phyloP scores from a whole-genome alignment of 1,139 yeast genomes.

The Nematodospora anomalae region DNA sequence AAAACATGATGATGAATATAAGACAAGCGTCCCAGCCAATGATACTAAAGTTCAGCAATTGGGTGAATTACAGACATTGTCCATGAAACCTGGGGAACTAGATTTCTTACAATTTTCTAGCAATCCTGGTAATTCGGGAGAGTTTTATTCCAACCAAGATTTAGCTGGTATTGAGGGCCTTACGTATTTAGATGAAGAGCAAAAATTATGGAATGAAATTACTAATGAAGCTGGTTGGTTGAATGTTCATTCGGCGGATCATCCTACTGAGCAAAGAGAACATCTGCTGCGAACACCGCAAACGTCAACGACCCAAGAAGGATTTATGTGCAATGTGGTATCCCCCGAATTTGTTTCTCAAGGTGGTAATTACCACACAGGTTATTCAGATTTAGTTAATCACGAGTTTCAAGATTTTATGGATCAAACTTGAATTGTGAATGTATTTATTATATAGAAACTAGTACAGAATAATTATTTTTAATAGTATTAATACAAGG shows the following conservation, averaged over 20 bases:
- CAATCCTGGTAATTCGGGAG: conserved; percentile 18
- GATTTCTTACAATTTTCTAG: conserved; percentile 23
- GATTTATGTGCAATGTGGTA: conserved; percentile 6
- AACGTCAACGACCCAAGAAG: not conserved
- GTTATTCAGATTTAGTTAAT: conserved; percentile 41
- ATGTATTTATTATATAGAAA: not conserved
- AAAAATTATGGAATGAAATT: conserved; percentile 72
- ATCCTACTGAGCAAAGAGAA: not conserved
- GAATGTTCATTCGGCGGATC: conserved; percentile 14
- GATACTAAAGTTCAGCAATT: conserved; percentile 2
- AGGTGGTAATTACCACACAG: conserved; percentile 14
- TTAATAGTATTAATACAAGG: conserved; percentile 1
- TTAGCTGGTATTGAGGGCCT: conserved; percentile 48
- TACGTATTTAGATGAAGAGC: conserved; percentile 50
- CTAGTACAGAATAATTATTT: not conserved
- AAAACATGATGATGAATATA: conserved; percentile 55
- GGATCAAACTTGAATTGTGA: conserved; percentile 18
- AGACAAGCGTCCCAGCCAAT: conserved; percentile 1
- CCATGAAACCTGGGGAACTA: conserved; percentile 17
- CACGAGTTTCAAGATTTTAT: conserved; percentile 41
- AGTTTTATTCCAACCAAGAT: conserved; percentile 35
- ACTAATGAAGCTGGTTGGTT: conserved; percentile 77
- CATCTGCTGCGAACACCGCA: not conserved
- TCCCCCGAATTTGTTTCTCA: conserved; percentile 6
- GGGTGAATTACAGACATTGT: conserved; percentile 10